Conservation (phyloP, 2,329 filamentous ascomycete genomes). For the Colletotrichum chlorophyti region DNA sequence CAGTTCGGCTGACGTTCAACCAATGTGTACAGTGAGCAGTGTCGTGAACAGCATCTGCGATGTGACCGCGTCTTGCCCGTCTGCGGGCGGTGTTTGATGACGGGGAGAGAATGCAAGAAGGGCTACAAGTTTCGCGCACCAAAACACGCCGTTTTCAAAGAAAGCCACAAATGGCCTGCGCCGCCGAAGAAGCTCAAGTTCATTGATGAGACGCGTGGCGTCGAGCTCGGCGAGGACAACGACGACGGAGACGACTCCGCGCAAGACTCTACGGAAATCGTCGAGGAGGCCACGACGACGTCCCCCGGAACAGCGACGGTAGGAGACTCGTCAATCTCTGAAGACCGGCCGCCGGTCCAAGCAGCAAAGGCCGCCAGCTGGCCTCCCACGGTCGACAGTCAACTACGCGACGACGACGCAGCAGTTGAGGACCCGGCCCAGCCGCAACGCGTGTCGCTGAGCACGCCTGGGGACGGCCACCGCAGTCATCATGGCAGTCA, state of each 20-base stretch:
- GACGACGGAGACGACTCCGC: slow-evolving; percentile 6
- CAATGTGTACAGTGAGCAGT: slow-evolving; percentile 46
- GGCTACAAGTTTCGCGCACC: slow-evolving; percentile 30
- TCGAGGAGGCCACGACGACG: not conserved
- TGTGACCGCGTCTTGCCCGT: slow-evolving; percentile 39
- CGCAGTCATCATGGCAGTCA: not conserved
- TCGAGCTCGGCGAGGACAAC: slow-evolving; percentile 19
- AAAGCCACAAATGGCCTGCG: slow-evolving; percentile 27
- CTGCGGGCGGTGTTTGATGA: slow-evolving; percentile 28
- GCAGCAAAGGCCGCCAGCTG: slow-evolving; percentile 22
- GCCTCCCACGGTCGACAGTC: slow-evolving; percentile 7
- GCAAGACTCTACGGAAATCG: not conserved
- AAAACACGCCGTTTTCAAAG: slow-evolving; percentile 25
- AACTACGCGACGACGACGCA: not conserved
- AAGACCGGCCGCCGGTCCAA: slow-evolving; percentile 7
- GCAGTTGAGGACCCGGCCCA: not conserved
- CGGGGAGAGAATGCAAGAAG: slow-evolving; percentile 28
- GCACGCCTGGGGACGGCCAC: slow-evolving; percentile 5
- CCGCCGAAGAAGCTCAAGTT: slow-evolving; percentile 26
- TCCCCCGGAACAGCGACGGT: slow-evolving; percentile 13
- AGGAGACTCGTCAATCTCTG: not conserved
- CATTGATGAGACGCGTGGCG: slow-evolving; percentile 23
- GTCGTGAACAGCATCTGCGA: slow-evolving; percentile 55
- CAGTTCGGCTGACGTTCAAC: not conserved
- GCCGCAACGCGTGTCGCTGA: slow-evolving; percentile 8